Evolutionary conservation across 2,329 filamentous ascomycete genomes (phyloP).

Genomic region (Kalaharituber pfeilii): DNA sequence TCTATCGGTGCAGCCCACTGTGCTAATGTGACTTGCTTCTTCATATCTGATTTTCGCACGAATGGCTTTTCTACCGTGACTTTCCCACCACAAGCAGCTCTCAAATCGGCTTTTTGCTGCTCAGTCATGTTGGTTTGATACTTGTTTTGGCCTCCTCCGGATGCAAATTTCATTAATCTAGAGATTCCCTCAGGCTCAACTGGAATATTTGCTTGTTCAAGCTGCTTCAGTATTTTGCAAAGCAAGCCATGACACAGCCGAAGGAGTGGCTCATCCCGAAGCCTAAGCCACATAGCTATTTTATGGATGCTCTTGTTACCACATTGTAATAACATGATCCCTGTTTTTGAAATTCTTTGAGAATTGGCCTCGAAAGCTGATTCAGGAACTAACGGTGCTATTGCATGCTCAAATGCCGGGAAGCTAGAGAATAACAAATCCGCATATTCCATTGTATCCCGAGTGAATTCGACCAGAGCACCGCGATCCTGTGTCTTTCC

Average conservation of each 20-base stretch:
- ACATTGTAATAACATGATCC: constrained; percentile 15
- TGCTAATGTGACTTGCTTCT: not conserved
- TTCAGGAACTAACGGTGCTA: constrained; percentile 50
- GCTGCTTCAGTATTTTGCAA: constrained; percentile 61
- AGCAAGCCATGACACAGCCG: constrained; percentile 66
- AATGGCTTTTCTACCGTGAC: constrained; percentile 24
- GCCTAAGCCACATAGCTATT: constrained; percentile 49
- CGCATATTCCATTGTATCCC: constrained; percentile 87
- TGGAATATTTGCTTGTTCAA: constrained; percentile 60
- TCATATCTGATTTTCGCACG: not conserved
- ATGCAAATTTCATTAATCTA: constrained; percentile 50
- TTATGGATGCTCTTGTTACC: constrained; percentile 13
- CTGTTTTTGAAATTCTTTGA: constrained; percentile 32
- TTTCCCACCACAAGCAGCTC: constrained; percentile 30
- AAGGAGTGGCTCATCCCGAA: constrained; percentile 75
- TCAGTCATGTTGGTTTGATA: constrained; percentile 62
- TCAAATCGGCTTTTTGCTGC: constrained; percentile 69
- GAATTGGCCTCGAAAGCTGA: constrained; percentile 47
- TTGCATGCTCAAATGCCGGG: constrained; percentile 58
- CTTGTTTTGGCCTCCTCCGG: constrained; percentile 38
- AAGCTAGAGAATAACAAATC: constrained; percentile 73
- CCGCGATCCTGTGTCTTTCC: constrained; percentile 55
- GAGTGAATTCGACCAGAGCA: constrained; percentile 79
- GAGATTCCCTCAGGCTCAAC: constrained; percentile 33
- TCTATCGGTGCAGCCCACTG: not conserved